Conservation (phyloP, 495 filamentous ascomycete genomes). For the Cetradonia linearis region DNA sequence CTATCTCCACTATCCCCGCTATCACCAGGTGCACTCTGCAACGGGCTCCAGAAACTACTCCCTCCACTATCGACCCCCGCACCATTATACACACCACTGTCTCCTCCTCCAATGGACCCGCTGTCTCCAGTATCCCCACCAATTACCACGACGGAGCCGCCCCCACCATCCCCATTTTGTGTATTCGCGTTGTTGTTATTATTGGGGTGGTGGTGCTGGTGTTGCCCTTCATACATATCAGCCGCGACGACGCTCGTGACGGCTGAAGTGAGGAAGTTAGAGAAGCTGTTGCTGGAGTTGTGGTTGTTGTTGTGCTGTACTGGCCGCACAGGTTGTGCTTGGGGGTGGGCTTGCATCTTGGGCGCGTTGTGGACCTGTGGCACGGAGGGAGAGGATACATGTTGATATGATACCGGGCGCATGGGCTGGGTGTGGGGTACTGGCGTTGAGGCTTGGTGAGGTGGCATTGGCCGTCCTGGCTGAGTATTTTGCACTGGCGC, state of each 20-base stretch:
- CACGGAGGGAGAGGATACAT: background rate
- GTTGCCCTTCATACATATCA: background rate
- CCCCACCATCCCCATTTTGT: background rate
- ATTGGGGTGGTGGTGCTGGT: background rate
- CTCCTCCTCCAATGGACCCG: background rate
- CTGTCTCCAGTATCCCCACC: background rate
- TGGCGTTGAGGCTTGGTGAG: background rate
- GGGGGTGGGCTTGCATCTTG: background rate
- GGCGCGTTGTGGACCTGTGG: background rate
- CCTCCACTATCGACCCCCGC: background rate
- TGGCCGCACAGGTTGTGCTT: background rate
- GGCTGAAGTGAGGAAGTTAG: background rate
- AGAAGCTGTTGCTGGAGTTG: background rate
- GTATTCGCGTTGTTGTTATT: background rate
- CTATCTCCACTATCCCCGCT: background rate
- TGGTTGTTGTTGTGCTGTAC: background rate
- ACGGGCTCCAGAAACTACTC: background rate
- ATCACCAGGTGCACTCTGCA: background rate
- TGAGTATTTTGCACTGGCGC: background rate
- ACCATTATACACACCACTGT: background rate
- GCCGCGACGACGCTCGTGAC: background rate
- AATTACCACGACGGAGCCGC: background rate
- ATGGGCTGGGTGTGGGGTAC: background rate
- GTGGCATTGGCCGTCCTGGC: background rate
- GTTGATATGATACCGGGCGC: background rate